Evolutionary conservation across 225 moss, liverwort and hornwort species (phyloP), one percentile per base, ranked within the genome.

Genomic region (Climacium dendroides): DNA sequence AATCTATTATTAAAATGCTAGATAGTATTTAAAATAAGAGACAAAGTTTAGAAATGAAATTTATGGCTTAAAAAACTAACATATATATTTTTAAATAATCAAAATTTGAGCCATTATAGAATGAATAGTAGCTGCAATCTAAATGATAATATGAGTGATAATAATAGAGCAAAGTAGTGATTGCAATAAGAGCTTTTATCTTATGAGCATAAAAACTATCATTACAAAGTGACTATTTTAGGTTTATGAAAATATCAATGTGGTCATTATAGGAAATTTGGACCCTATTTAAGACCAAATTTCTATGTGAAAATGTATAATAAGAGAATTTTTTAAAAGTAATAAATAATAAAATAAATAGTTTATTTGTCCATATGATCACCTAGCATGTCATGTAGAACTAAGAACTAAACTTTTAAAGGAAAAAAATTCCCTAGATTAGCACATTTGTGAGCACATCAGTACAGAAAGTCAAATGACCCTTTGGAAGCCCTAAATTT

Each of bases 131-230:
- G n/a, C n/a, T n/a, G n/a, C n/a, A n/a, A n/a, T n/a, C n/a, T n/a
- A n/a, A n/a, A 20, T 1, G 4, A 67, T 0, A 67, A 23, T 23
- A 1, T 67, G 0, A 14, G 4, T 2, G 3, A 39, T 13, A 69
- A 39, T 69, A 24, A 24, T 69, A 24, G 13, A 69, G 0, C 15
- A 70, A 25, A 70, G 8, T 70, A 25, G 14, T 70, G 1, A 14
- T 10, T 0, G 4, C 13, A 67, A 13, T 41, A 41, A 24, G 7
- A 15, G 3, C 15, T 70, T 65, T 41, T 70, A 41, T 15, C 25
- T 8, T 5, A 7, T 25, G 1, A 8, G 4, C 4, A 41, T 39
- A 25, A 24, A 22, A 41, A 69, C 24, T 24, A 39, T 22, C 24
- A 39, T 0, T 69, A 0, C 13, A 24, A 69, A 39, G 4, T 37